Conservation (phyloP, 2,329 filamentous ascomycete species). For the Juglanconis oblonga region DNA sequence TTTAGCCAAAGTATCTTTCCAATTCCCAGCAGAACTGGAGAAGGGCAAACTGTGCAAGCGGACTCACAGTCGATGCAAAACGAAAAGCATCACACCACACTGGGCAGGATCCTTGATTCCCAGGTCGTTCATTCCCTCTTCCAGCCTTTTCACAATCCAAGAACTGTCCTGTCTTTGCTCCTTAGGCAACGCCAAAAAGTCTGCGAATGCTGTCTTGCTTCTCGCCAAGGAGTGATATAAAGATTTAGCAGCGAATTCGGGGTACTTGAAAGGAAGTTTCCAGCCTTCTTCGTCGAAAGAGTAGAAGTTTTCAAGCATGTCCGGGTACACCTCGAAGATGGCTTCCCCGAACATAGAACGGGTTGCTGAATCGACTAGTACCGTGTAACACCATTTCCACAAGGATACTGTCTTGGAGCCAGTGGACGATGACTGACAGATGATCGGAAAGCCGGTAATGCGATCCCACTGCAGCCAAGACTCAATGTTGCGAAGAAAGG, state of each 20-base stretch:
- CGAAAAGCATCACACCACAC: background rate
- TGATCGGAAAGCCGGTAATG: background rate
- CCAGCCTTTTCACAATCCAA: constrained; percentile 1
- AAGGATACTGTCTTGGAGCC: background rate
- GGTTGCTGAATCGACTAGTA: background rate
- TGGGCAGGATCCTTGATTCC: background rate
- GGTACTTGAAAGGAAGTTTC: constrained; percentile 7
- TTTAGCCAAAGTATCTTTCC: background rate
- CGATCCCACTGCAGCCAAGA: background rate
- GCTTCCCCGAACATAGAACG: background rate
- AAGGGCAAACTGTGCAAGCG: background rate
- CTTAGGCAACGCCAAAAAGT: background rate
- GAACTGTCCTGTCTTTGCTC: background rate
- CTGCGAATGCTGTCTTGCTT: background rate
- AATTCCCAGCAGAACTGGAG: background rate
- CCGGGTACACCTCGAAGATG: background rate
- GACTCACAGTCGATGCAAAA: constrained; percentile 1
- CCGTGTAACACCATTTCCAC: constrained; percentile 1
- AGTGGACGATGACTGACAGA: background rate
- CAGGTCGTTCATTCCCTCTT: background rate
- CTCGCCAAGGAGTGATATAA: background rate
- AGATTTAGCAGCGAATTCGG: background rate
- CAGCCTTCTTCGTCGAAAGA: constrained; percentile 2
- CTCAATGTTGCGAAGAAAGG: background rate
- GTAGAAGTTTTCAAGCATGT: background rate